phyloP scores from a whole-genome alignment of 306 rosid genomes.

The Quercus agrifolia region DNA sequence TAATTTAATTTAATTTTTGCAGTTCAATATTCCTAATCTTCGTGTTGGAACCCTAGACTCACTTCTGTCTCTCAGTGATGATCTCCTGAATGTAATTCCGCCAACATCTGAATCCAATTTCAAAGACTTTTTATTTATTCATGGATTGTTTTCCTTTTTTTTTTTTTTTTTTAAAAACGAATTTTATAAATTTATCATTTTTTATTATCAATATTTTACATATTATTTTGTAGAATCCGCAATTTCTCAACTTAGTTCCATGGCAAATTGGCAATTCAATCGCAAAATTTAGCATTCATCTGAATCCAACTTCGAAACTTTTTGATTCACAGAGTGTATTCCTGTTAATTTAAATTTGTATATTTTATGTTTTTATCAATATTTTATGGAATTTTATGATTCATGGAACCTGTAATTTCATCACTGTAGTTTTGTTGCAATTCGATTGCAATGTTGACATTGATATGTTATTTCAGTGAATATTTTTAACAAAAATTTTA shows the following conservation, averaged over 20 bases:
- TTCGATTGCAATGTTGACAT: not conserved
- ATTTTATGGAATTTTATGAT: not conserved
- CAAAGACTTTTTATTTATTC: not conserved
- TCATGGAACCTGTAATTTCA: not conserved
- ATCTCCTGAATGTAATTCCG: conserved; percentile 69
- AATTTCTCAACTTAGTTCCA: too few species aligned
- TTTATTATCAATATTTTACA: not conserved
- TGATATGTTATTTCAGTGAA: conserved; percentile 13
- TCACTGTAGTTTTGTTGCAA: not conserved
- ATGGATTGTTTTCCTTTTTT: too few species aligned
- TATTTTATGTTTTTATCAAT: not conserved
- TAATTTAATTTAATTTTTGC: conserved; percentile 7
- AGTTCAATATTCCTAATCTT: conserved; percentile 90
- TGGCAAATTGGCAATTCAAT: too few species aligned
- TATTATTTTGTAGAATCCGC: not conserved
- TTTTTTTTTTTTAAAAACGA: not conserved
- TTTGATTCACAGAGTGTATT: not conserved
- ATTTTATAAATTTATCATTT: not conserved
- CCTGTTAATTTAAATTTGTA: not conserved
- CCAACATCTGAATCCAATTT: not conserved
- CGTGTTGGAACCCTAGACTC: conserved; percentile 98
- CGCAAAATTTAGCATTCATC: too few species aligned
- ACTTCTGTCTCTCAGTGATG: conserved; percentile 98
- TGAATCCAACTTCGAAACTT: too few species aligned
- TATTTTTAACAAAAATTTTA: not conserved